Evolutionary conservation across 75 land plant species (phyloP).

Genomic region (Chamaecyparis obtusa): DNA sequence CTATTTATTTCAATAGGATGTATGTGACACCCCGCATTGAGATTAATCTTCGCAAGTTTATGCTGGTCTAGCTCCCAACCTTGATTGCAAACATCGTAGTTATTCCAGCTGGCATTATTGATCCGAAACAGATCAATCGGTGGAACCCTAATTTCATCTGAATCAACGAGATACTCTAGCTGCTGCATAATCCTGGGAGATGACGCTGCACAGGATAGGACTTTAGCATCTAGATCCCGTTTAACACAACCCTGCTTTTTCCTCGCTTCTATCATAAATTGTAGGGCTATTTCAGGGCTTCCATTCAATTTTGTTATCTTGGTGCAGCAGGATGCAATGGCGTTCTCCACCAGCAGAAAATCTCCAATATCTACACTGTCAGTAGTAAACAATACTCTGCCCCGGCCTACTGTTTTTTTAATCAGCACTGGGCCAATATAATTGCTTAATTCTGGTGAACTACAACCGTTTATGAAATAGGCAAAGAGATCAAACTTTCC

Average conservation of each 20-base stretch:
- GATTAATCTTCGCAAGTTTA: neutral
- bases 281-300: too few relatives aligned
- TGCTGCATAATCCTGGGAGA: too few relatives aligned
- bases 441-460: neutral
- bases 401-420: neutral
- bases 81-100: neutral
- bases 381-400: constrained; percentile 11
- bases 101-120: too few relatives aligned
- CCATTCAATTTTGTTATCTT: too few relatives aligned
- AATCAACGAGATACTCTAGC: too few relatives aligned
- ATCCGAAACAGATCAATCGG: too few relatives aligned
- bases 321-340: neutral
- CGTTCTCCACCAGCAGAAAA: constrained; percentile 2
- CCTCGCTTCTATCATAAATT: neutral
- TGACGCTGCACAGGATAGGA: too few relatives aligned
- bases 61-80: neutral
- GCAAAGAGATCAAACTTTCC: neutral
- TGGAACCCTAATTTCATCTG: too few relatives aligned
- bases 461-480: neutral
- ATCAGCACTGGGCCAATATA: constrained; percentile 7
- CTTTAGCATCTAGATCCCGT: neutral
- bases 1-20: neutral
- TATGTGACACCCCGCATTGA: neutral
- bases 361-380: neutral
- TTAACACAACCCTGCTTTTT: neutral